A percentile compares a stretch with the other conserved stretches of the same genome.
Evolutionary conservation across 1,284 basidiomycete species (phyloP).

Genomic region (Lentinus polychrous): DNA sequence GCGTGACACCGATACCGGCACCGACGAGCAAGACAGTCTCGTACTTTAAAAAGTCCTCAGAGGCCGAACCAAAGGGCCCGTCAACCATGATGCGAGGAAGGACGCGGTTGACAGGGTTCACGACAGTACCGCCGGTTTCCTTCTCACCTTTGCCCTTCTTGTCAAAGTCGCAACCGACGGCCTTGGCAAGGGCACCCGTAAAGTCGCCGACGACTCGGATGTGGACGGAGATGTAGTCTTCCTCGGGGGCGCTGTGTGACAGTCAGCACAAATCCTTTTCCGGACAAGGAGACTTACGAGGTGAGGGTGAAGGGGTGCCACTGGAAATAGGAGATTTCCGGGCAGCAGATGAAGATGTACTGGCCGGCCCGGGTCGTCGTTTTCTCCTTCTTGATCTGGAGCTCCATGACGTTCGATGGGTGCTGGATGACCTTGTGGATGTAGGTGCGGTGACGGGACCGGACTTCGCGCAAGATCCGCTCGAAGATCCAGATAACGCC

Average conservation of each 20-base stretch:
- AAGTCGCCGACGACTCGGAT: conserved; percentile 86
- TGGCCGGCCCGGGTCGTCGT: conserved; percentile 74
- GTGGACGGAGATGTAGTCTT: conserved; percentile 87
- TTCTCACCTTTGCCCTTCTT: conserved; percentile 44
- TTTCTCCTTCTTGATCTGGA: conserved; percentile 93
- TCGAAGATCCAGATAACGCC: conserved; percentile 81
- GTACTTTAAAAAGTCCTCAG: conserved; percentile 81
- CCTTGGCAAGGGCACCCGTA: conserved; percentile 70
- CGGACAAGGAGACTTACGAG: conserved; percentile 34
- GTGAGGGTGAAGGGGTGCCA: conserved; percentile 94
- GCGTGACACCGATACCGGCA: conserved; percentile 89
- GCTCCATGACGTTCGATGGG: conserved; percentile 83
- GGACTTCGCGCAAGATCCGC: conserved; percentile 81
- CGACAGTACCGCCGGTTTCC: conserved; percentile 48
- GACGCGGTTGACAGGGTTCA: conserved; percentile 60
- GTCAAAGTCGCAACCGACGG: conserved; percentile 79
- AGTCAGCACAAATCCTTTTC: background rate
- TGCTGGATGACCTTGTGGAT: conserved; percentile 92
- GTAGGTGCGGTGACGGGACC: conserved; percentile 82
- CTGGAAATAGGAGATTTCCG: conserved; percentile 86
- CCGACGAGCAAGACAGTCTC: conserved; percentile 83
- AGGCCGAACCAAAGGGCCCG: conserved; percentile 81
- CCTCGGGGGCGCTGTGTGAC: conserved; percentile 69
- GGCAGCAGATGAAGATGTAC: conserved; percentile 84
- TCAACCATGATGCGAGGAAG: conserved; percentile 88